Base-by-base conservation (phyloP, 2,329 filamentous ascomycete species). In the Colletotrichum horii region DNA sequence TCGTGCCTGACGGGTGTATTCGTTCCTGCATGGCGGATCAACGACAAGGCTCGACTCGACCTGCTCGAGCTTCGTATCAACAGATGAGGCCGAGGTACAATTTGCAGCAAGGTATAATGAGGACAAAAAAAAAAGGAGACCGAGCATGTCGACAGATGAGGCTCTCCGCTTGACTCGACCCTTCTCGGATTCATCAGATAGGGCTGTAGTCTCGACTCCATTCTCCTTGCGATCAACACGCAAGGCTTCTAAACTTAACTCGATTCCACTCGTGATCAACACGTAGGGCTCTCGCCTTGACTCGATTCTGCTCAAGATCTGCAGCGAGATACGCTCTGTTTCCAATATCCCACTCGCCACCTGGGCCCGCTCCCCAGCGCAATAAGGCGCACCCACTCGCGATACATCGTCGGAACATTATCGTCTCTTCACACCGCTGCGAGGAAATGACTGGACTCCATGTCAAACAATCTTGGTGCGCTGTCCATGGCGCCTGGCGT, bases 381-480 rank as follows among this genome's bases (percentile, higher is more conserved):
- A 72, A 66, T 22, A 75, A 64, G 73, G 62, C 52, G 32, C 48
- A 56, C 30, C 62, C 69, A 72, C 69, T 38, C 38, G 61, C 30
- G 36, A 66, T 71, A 43, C 64, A 26, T 67, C 62, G 58, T 69
- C 73, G 70, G 70, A 73, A 69, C 34, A 67, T 72, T 72, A 38
- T 65, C 56, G 34, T 52, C 71, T 32, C 56, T 69, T 75, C 64
- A 68, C 70, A 75, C 73, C 70, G 70, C 73, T 75, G 68, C 55
- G 16, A 62, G 68, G n/a, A 56, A 75, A 69, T 68, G 62, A 67
- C 56, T 48, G 64, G 52, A 36, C 38, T 34, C 69, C 61, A 71
- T 62, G 55, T 64, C 69, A 68, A 70, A 48, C 38, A 64, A 52
- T 67, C 43, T 48, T 73, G 73, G 38, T 43, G 69, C 43, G 43